These are phyloP conservation scores for Teratosphaeria zuluensis DNA, from an alignment of 2,329 filamentous ascomycete genomes.

Conservation along the genomic window DNA sequence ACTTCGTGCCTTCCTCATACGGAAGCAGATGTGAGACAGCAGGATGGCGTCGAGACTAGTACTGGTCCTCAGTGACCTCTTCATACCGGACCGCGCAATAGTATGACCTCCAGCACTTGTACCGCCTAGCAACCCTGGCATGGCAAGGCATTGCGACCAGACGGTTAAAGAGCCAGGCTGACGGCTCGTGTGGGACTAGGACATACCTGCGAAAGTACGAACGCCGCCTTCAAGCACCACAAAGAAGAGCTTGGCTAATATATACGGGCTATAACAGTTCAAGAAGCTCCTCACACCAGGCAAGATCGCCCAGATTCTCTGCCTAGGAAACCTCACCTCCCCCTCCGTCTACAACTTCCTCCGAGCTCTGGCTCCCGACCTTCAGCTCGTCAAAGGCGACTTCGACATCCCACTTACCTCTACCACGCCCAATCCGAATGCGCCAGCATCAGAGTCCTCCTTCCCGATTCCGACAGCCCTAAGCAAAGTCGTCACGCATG, in stretches of 20 bases:
- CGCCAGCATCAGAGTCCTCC: slow-evolving; percentile 8
- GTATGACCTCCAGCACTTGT: slow-evolving; percentile 33
- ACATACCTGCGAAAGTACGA: slow-evolving; percentile 77
- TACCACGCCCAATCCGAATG: slow-evolving; percentile 6
- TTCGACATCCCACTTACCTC: slow-evolving; percentile 59
- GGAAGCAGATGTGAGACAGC: not conserved
- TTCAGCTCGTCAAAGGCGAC: slow-evolving; percentile 62
- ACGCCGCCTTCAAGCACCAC: not conserved
- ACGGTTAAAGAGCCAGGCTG: slow-evolving; percentile 8
- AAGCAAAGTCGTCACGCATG: slow-evolving; percentile 61
- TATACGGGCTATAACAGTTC: slow-evolving; percentile 26
- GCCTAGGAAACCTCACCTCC: slow-evolving; percentile 49
- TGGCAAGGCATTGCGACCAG: not conserved
- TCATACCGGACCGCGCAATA: slow-evolving; percentile 84
- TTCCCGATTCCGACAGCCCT: slow-evolving; percentile 39
- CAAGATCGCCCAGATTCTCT: slow-evolving; percentile 50
- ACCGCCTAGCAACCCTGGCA: slow-evolving; percentile 1
- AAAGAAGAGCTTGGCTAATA: not conserved
- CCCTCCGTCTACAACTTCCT: slow-evolving; percentile 50
- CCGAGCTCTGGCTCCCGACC: slow-evolving; percentile 47
- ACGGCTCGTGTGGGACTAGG: slow-evolving; percentile 31
- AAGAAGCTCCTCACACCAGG: slow-evolving; percentile 50
- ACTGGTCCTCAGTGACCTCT: slow-evolving; percentile 83
- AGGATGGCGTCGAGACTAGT: slow-evolving; percentile 75
- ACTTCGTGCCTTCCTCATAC: not conserved